Conservation (phyloP, 2,329 filamentous ascomycete species). For the Lasiodiplodia gonubiensis region DNA sequence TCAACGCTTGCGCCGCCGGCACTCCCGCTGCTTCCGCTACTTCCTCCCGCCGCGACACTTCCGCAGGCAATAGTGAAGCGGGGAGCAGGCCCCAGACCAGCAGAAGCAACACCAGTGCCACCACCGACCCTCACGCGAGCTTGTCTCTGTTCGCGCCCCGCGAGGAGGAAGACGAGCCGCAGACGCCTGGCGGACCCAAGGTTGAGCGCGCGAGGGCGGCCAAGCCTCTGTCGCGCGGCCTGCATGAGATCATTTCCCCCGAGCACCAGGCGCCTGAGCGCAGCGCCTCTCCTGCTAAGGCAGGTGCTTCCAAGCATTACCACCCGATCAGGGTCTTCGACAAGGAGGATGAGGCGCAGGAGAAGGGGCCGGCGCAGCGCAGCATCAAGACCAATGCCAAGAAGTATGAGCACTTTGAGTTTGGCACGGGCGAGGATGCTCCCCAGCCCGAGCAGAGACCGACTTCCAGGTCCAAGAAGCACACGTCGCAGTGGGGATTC, state of each 20-base stretch:
- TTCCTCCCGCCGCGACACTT: constrained; percentile 43
- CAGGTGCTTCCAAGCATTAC: constrained; percentile 58
- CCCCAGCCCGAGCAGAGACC: constrained; percentile 34
- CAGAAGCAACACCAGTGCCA: constrained; percentile 43
- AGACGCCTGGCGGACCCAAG: constrained; percentile 38
- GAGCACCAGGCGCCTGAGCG: constrained; percentile 47
- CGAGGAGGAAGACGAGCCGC: constrained; percentile 59
- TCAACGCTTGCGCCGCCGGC: constrained; percentile 58
- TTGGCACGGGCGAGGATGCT: constrained; percentile 66
- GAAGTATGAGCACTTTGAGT: constrained; percentile 87
- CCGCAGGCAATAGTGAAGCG: constrained; percentile 40
- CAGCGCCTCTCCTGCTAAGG: constrained; percentile 50
- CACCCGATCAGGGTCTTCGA: constrained; percentile 62
- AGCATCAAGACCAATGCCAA: constrained; percentile 71
- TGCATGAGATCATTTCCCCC: constrained; percentile 71
- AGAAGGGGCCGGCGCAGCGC: constrained; percentile 47
- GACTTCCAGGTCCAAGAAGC: constrained; percentile 54
- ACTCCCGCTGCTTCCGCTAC: constrained; percentile 53
- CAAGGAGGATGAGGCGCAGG: constrained; percentile 55
- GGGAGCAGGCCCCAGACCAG: constrained; percentile 50
- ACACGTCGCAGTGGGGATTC: constrained; percentile 82
- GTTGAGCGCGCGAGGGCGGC: constrained; percentile 62
- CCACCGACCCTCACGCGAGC: constrained; percentile 64
- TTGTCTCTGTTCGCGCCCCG: constrained; percentile 76
- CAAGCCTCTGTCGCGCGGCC: constrained; percentile 72